Evolutionary conservation across 345 rosid genomes (phyloP), one percentile per base, ranked within the genome.

Genomic region (Camelina neglecta): DNA sequence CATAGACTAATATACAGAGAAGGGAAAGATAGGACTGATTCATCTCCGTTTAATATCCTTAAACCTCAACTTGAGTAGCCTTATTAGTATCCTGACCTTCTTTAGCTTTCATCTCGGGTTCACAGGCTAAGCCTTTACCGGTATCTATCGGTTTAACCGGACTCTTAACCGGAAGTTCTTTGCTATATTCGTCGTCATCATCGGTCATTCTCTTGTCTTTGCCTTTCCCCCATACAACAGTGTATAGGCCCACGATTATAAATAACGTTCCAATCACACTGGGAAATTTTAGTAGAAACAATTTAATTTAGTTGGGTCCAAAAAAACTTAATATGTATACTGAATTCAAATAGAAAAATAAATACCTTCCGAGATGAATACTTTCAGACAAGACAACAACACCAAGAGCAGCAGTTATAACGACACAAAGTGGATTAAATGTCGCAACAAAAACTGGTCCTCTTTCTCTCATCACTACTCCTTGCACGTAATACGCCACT

Each of bases 211-310:
- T 68, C 62, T 63, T 69, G 42, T 94, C 96, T 78, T 92, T 94
- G 87, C 92, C 89, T 80, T 92, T 94, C 2, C 96, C 98, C 98
- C 97, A 92, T 45, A 89, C 88, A 39, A 94, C 97, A 4, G 86
- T 83, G 86, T 94, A 92, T 2, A 92, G 90, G 2, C 97, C 99
- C 48, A 82, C 49, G 41, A 95, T 92, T 67, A 95, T 89, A 78
- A 95, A 7, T 36, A 88, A 10, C 1, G 98, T 92, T 73, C 97
- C 98, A 33, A 92, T 78, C 70, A 94, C 72, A 79, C 96, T 94
- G 87, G 87, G 41, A 77, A 79, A 60, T 4, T 7, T 4, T 45
- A 72, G 62, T 13, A 42, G 23, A n/a, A 26, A 65, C 4, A 64
- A 69, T 24, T 53, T 53, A 47, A 35, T 49, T 29, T 29, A 56